These are phyloP conservation scores for Nasturtium officinale DNA, from an alignment of 345 rosid genomes.

Conservation along the genomic window DNA sequence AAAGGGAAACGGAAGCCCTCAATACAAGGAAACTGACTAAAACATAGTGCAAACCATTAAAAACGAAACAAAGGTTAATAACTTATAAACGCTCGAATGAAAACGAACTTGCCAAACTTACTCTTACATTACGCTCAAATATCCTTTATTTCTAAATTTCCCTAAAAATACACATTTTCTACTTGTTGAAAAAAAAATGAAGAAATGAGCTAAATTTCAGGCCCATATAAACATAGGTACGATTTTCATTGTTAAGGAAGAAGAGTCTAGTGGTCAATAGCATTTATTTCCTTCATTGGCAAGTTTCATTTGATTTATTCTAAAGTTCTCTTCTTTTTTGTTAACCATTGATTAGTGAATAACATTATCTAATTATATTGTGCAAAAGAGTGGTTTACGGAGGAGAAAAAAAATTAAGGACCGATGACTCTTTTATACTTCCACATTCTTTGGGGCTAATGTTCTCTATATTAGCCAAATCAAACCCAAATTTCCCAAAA, in stretches of 20 bases:
- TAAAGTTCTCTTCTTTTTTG: not conserved
- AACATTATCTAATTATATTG: constrained; percentile 12
- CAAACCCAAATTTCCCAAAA: not conserved
- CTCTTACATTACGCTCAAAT: too few relatives aligned
- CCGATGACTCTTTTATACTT: not conserved
- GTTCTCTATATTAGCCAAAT: constrained; percentile 18
- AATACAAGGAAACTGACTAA: too few relatives aligned
- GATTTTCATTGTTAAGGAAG: too few relatives aligned
- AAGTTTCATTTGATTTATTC: not conserved
- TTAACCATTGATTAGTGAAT: constrained; percentile 14
- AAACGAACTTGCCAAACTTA: too few relatives aligned
- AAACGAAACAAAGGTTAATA: too few relatives aligned
- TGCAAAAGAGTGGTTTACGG: constrained; percentile 21
- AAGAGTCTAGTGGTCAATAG: not conserved
- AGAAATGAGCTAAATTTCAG: not conserved
- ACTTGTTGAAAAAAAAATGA: too few relatives aligned
- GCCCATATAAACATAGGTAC: not conserved
- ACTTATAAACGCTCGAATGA: too few relatives aligned
- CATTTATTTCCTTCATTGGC: not conserved
- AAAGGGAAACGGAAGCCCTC: too few relatives aligned
- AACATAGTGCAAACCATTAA: too few relatives aligned
- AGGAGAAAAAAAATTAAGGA: not conserved
- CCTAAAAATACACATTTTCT: not conserved
- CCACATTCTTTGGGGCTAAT: constrained; percentile 10
- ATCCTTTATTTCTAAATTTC: too few relatives aligned